Base-by-base conservation (phyloP, 2,329 filamentous ascomycete species). In the Ophiosphaerella korrae region DNA sequence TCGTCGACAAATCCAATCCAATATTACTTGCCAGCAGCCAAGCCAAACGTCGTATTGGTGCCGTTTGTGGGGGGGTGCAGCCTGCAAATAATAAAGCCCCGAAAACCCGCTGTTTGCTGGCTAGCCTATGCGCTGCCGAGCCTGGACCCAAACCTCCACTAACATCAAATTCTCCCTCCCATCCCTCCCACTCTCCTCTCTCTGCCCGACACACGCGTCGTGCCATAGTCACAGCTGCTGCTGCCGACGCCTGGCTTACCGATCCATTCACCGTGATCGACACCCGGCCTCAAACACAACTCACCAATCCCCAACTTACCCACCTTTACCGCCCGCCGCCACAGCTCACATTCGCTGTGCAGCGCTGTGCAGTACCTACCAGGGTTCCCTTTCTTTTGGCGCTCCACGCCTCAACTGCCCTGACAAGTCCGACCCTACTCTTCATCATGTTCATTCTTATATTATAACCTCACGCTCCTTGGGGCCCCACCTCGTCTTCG, bases 401-500 rank as follows among this genome's bases (percentile, higher is more conserved):
- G 62, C 63, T 54, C 49, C 49, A 54, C 53, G 50, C 45, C 45
- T 42, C 44, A 51, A 50, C 62, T 55, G 45, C 55, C 59, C 63
- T 65, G 56, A 67, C 64, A 63, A 58, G 48, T 48, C 70, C 67
- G 61, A 64, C 61, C 42, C 48, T 48, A 55, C 51, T 45, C 50
- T 52, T 60, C 68, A 66, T 48, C 52, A 74, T 74, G 72, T 66
- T 68, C 48, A 51, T 66, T 45, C 60, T 57, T 45, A 70, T 70
- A 68, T 74, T 68, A 73, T 74, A 74, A 65, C 70, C 57, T 45
- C 34, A 54, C 52, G 67, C 70, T 72, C 69, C 63, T 66, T 63
- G 70, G 71, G 71, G 69, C 66, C 67, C 64, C 31, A 42, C 40
- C 42, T 45, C 56, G 54, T 56, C 57, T 54, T 60, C 51, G 42